phyloP scores from a whole-genome alignment of 1,284 basidiomycete genomes.

The Papiliotrema fonsecae region DNA sequence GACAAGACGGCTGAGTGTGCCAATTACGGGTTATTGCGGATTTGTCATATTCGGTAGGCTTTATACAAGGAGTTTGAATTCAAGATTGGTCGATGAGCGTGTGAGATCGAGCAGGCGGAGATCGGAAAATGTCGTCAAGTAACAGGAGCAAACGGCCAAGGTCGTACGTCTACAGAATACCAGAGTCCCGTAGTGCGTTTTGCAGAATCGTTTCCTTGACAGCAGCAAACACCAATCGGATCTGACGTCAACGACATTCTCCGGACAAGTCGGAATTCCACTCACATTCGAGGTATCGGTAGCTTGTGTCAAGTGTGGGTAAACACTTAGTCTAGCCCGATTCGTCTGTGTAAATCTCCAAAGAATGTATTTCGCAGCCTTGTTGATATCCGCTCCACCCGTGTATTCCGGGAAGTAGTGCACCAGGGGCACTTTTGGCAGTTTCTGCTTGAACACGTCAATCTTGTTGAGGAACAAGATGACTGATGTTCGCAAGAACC shows the following conservation, averaged over 20 bases:
- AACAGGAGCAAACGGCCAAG: not conserved
- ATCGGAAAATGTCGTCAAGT: not conserved
- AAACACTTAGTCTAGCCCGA: slow-evolving; percentile 76
- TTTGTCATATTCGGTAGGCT: not conserved
- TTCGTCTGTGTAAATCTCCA: slow-evolving; percentile 98
- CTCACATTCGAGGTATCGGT: slow-evolving; percentile 63
- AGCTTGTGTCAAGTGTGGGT: slow-evolving; percentile 71
- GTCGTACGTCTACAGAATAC: slow-evolving; percentile 35
- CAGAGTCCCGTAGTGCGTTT: slow-evolving; percentile 48
- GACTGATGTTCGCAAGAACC: slow-evolving; percentile 90
- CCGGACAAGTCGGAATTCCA: slow-evolving; percentile 19
- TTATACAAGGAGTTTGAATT: not conserved
- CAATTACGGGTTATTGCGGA: not conserved
- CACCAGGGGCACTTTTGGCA: slow-evolving; percentile 80
- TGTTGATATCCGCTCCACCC: slow-evolving; percentile 85
- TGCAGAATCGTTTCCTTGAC: slow-evolving; percentile 97
- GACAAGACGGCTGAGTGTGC: not conserved
- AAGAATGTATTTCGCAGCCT: slow-evolving; percentile 94
- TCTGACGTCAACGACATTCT: slow-evolving; percentile 29
- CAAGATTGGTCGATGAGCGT: not conserved
- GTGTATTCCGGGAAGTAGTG: slow-evolving; percentile 93
- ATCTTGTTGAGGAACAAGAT: slow-evolving; percentile 95
- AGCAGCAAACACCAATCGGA: slow-evolving; percentile 89
- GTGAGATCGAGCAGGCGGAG: not conserved
- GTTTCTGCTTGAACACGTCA: slow-evolving; percentile 89